Conservation (phyloP, 2,329 filamentous ascomycete species). For the Hymenoscyphus salicellus region DNA sequence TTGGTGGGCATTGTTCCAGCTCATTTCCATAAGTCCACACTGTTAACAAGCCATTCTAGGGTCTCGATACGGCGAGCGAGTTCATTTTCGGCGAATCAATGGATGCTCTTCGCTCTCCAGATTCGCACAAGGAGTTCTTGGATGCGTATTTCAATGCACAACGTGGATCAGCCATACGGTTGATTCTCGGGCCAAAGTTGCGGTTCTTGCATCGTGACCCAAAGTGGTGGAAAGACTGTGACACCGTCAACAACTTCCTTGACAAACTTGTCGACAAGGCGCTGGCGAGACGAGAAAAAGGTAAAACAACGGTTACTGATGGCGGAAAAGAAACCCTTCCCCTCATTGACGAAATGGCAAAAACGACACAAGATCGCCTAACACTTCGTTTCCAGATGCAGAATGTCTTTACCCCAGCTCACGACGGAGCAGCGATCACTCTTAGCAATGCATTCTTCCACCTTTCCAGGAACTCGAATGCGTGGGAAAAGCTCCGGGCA, state of each 20-base stretch:
- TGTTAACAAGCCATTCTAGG: background rate
- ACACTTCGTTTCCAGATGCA: background rate
- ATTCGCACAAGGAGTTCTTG: background rate
- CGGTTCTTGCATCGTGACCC: background rate
- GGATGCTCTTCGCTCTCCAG: background rate
- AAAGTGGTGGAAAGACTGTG: background rate
- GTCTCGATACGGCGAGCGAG: conserved; percentile 3
- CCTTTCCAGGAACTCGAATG: background rate
- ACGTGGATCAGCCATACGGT: background rate
- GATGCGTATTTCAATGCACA: background rate
- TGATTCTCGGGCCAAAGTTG: background rate
- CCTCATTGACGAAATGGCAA: background rate
- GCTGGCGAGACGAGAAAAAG: background rate
- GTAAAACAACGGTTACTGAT: background rate
- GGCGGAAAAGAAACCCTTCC: background rate
- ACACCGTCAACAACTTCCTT: conserved; percentile 1
- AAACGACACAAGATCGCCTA: background rate
- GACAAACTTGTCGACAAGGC: conserved; percentile 21
- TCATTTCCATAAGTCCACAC: background rate
- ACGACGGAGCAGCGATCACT: background rate
- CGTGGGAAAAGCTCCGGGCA: background rate
- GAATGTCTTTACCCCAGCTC: conserved; percentile 2
- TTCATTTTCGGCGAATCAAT: conserved; percentile 6
- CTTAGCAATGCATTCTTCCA: conserved; percentile 1
- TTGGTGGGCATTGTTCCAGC: background rate